These are phyloP conservation scores for Lipomyces anomalus DNA, from an alignment of 805 yeast genomes.

Conservation along the genomic window DNA sequence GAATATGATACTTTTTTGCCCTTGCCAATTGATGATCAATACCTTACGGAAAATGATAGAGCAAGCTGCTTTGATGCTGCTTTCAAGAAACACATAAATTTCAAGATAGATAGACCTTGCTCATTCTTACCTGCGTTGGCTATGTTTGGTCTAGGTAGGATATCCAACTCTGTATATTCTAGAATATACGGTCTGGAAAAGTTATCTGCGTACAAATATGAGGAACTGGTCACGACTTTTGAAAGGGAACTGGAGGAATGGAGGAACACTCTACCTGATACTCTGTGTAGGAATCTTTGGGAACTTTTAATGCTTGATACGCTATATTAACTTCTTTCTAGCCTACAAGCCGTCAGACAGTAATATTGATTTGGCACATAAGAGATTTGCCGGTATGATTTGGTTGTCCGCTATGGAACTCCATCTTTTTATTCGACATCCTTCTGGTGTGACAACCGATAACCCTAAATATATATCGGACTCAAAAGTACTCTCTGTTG, in stretches of 20 bases:
- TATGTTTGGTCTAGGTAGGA: slow-evolving; percentile 9
- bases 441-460: slow-evolving; percentile 16
- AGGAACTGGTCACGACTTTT: slow-evolving; percentile 10
- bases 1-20: slow-evolving; percentile 13
- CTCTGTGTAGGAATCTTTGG: too few species aligned
- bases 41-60: slow-evolving; percentile 5
- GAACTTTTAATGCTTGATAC: too few species aligned
- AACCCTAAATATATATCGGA: slow-evolving; percentile 9
- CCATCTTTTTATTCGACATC: slow-evolving; percentile 18
- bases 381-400: slow-evolving; percentile 19
- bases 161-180: slow-evolving; percentile 13
- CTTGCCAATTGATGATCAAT: slow-evolving; percentile 15
- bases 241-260: slow-evolving; percentile 11
- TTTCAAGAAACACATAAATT: too few species aligned
- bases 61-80: neutral
- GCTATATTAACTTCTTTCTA: too few species aligned
- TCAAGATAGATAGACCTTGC: slow-evolving; percentile 4
- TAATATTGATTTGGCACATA: slow-evolving; percentile 11
- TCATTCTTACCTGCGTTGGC: slow-evolving; percentile 17
- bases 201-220: slow-evolving; percentile 16
- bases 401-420: slow-evolving; percentile 15
- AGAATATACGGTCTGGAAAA: slow-evolving; percentile 13
- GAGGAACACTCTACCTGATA: slow-evolving; percentile 9
- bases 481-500: slow-evolving; percentile 7
- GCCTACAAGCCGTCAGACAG: too few species aligned